phyloP scores from a whole-genome alignment of 2,329 filamentous ascomycete genomes.

The Orbilia blumenaviensis region DNA sequence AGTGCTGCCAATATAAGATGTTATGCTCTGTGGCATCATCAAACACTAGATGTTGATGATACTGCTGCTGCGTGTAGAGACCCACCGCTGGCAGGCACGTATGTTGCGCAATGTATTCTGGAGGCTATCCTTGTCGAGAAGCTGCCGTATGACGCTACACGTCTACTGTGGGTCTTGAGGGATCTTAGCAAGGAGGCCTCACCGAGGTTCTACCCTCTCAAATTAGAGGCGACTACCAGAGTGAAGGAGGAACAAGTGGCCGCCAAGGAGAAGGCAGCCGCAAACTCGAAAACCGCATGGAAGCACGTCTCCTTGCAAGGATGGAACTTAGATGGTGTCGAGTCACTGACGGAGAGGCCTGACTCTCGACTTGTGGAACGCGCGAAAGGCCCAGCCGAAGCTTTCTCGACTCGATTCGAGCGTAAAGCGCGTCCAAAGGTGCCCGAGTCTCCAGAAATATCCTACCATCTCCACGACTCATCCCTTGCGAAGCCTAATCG shows the following conservation, averaged over 20 bases:
- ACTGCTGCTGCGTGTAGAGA: conserved; percentile 69
- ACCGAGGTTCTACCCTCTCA: conserved; percentile 16
- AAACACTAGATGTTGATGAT: conserved; percentile 64
- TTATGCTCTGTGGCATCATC: conserved; percentile 72
- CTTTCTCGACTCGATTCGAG: no score
- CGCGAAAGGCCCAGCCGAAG: no score
- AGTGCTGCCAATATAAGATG: conserved; percentile 64
- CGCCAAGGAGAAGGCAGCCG: background rate
- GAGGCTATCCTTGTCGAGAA: conserved; percentile 66
- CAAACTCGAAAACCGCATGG: no score
- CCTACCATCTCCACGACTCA: no score
- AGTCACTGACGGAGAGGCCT: no score
- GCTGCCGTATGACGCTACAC: conserved; percentile 42
- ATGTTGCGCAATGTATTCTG: conserved; percentile 70
- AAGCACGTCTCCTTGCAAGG: no score
- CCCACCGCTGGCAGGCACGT: conserved; percentile 68
- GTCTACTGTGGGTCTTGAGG: conserved; percentile 32
- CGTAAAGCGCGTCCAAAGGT: no score
- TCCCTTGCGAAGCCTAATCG: no score
- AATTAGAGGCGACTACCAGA: background rate
- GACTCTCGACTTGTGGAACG: no score
- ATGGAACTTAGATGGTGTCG: background rate
- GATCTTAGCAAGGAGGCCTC: conserved; percentile 18
- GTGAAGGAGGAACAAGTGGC: background rate
- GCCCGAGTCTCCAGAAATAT: no score